These are phyloP conservation scores for Chrysosphaeria jannelii DNA, from an alignment of 2,329 filamentous ascomycete genomes.

Conservation along the genomic window DNA sequence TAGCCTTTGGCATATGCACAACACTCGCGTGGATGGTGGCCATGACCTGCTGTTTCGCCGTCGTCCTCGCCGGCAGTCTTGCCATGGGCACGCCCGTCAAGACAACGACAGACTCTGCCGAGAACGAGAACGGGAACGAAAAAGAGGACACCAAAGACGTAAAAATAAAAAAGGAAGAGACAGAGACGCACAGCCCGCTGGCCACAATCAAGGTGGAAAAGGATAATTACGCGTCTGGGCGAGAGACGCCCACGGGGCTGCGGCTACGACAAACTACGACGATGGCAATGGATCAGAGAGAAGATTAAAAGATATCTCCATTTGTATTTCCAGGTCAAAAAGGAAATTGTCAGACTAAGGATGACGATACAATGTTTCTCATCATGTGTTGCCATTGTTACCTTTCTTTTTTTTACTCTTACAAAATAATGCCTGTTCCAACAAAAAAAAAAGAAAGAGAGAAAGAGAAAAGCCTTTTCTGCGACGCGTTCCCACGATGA, in stretches of 20 bases:
- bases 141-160: background rate
- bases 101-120: background rate
- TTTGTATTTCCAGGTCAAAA: too few relatives aligned
- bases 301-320: too few relatives aligned
- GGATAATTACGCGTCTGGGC: too few relatives aligned
- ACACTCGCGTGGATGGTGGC: conserved; percentile 49
- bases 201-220: too few relatives aligned
- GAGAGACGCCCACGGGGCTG: too few relatives aligned
- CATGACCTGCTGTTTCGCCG: conserved; percentile 24
- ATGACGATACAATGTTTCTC: conserved; percentile 79
- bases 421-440: background rate
- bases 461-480: background rate
- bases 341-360: conserved; percentile 96
- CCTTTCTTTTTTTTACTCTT: too few relatives aligned
- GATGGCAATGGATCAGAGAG: too few relatives aligned
- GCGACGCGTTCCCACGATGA: too few relatives aligned
- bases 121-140: background rate
- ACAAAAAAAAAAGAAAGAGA: too few relatives aligned
- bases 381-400: conserved; percentile 43
- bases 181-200: too few relatives aligned
- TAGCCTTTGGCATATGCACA: conserved; percentile 38
- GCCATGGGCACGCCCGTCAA: background rate
- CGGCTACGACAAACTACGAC: too few relatives aligned
- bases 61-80: conserved; percentile 5
- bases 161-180: background rate